phyloP scores from a whole-genome alignment of 2,329 filamentous ascomycete genomes.

The Epicoccum nigrum region DNA sequence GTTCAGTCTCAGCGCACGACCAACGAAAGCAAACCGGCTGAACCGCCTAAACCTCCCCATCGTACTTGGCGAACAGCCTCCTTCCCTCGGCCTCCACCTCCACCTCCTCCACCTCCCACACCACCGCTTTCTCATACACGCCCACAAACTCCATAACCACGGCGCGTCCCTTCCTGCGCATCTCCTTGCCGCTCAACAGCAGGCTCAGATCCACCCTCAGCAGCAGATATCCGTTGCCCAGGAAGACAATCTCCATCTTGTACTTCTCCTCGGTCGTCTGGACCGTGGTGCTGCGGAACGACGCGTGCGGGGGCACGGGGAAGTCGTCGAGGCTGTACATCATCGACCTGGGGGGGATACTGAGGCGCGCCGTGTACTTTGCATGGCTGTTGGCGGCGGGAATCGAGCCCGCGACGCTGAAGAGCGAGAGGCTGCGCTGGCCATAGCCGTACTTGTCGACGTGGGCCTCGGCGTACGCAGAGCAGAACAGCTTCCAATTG shows the following conservation, averaged over 20 bases:
- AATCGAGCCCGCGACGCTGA: conserved; percentile 23
- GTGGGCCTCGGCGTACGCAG: conserved; percentile 30
- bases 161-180: conserved; percentile 6
- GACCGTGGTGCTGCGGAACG: conserved; percentile 29
- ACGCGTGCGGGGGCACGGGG: conserved; percentile 34
- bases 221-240: conserved; percentile 39
- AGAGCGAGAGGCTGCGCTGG: conserved; percentile 32
- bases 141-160: conserved; percentile 34
- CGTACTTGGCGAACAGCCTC: conserved; percentile 28
- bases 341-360: conserved; percentile 37
- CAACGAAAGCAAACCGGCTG: no score
- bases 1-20: no score
- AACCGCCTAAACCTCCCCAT: conserved; percentile 10
- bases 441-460: conserved; percentile 39
- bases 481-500: conserved; percentile 36
- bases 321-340: conserved; percentile 27
- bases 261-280: conserved; percentile 34
- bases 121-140: conserved; percentile 24
- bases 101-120: conserved; percentile 21
- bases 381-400: background rate
- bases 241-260: conserved; percentile 32
- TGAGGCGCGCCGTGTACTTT: conserved; percentile 35
- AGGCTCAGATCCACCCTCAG: conserved; percentile 35
- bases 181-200: conserved; percentile 34
- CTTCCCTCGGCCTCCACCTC: conserved; percentile 26